Base-by-base conservation (phyloP, 2,329 filamentous ascomycete species). In the Aureobasidium mangrovei region DNA sequence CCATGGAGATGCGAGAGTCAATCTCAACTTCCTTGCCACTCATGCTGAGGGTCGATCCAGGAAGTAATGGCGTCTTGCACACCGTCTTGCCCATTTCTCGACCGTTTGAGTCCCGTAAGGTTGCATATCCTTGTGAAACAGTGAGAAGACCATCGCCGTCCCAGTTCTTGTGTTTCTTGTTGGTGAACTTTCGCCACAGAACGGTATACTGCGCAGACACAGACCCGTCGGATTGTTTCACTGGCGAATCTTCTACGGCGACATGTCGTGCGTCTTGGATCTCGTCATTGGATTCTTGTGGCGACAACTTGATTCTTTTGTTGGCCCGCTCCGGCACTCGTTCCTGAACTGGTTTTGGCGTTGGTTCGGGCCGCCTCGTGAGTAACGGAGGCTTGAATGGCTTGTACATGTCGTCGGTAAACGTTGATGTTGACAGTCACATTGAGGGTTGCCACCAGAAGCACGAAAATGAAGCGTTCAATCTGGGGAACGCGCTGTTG, bases 121-220 rank as follows among this genome's bases (percentile, higher is more conserved):
- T 74, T 3, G 78, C 82, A 62, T 77, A 78, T 3, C 82, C 82
- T 35, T 74, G 76, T 2, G 71, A 68, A 3, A 84, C 72, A 3
- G 74, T 72, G 7, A 88, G 72, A 2, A 86, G 74, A 1, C 83
- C 85, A 67, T 88, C 85, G 2, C 84, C 84, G 62, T 88, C 84
- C 84, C 85, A 88, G 4, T 83, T 88, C 65, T 88, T 88, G 67
- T 88, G 81, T 69, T 88, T 88, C 67, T 86, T 88, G 4, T 72
- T 78, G 0, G 83, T 86, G 49, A 77, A 79, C 66, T 85, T 86
- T 24, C 85, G 80, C 84, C 74, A 76, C 12, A 76, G 57, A 0
- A 76, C 74, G 0, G 64, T 70, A 53, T 72, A 76, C 57, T 73
- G 75, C 44, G 61, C 68, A 39, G 71, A 64, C 4, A 59, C 53